A percentile compares a stretch with the other conserved stretches of the same genome.
phyloP scores from a whole-genome alignment of 176 grass and related monocot species.

The Triticum timopheevii region DNA sequence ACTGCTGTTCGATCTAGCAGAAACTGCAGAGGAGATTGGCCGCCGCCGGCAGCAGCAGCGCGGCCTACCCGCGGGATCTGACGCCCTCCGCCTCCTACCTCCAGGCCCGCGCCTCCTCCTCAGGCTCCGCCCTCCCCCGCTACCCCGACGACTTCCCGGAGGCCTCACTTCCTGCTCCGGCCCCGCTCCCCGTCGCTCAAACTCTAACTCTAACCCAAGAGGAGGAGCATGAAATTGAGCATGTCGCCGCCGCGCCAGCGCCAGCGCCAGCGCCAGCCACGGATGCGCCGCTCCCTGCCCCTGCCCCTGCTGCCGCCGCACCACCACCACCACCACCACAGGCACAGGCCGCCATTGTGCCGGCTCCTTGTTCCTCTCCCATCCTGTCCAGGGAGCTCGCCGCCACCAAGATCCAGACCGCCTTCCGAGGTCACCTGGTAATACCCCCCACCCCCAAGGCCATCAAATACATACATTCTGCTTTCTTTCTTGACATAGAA shows the following conservation, averaged over 20 bases:
- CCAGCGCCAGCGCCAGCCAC: background rate
- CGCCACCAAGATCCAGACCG: conserved; percentile 68
- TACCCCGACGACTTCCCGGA: conserved; percentile 48
- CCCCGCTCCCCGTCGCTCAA: background rate
- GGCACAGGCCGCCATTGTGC: too few species aligned
- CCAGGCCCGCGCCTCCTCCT: conserved; percentile 3
- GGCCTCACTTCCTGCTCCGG: background rate
- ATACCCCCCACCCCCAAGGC: background rate
- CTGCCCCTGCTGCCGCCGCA: background rate
- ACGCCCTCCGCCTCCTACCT: conserved; percentile 31
- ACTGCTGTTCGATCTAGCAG: conserved; percentile 27
- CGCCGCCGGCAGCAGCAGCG: background rate
- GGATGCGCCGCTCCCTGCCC: background rate
- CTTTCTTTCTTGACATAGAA: background rate
- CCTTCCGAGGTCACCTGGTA: conserved; percentile 69
- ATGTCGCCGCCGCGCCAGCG: background rate
- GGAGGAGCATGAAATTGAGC: conserved; percentile 21
- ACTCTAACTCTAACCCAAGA: background rate
- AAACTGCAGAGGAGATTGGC: conserved; percentile 52
- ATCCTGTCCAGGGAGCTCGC: conserved; percentile 38
- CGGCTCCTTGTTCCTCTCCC: background rate
- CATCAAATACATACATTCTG: background rate
- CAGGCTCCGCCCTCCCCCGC: background rate
- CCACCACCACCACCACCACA: background rate
- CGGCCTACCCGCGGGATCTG: conserved; percentile 37